These are phyloP conservation scores for Synchytrium microbalum DNA, from an alignment of 371 early-diverging fungal genomes.

Conservation along the genomic window DNA sequence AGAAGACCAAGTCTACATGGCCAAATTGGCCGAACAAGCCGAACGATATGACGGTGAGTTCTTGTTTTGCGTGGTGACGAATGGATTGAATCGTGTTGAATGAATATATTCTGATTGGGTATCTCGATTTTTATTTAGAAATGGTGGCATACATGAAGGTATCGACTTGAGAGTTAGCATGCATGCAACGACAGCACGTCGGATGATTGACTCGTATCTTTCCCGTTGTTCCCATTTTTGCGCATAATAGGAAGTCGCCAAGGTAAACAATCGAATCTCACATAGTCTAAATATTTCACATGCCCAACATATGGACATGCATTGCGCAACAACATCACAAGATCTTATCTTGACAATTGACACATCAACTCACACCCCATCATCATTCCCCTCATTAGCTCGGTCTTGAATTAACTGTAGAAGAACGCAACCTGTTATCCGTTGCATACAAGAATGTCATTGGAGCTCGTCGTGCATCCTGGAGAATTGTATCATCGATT, in stretches of 20 bases:
- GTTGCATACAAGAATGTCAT: conserved; percentile 99
- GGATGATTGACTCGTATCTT: too few species aligned
- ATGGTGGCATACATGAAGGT: conserved; percentile 94
- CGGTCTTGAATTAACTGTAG: conserved; percentile 79
- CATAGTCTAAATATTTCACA: too few species aligned
- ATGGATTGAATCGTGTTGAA: neutral
- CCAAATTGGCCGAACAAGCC: conserved; percentile 98
- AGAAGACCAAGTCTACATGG: conserved; percentile 63
- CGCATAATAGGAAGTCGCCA: conserved; percentile 51
- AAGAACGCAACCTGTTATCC: conserved; percentile 97
- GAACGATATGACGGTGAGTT: conserved; percentile 96
- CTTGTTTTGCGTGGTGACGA: conserved; percentile 1
- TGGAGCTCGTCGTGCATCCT: conserved; percentile 97
- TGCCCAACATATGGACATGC: too few species aligned
- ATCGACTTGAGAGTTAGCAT: conserved; percentile 40
- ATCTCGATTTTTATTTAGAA: conserved; percentile 47
- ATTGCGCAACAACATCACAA: too few species aligned
- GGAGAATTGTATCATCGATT: conserved; percentile 98
- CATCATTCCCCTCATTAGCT: too few species aligned
- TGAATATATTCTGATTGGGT: neutral
- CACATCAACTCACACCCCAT: too few species aligned
- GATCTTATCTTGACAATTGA: too few species aligned
- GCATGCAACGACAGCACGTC: too few species aligned
- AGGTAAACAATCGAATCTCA: conserved; percentile 29
- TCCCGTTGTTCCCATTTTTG: too few species aligned